A percentile compares a stretch with the other conserved stretches of the same genome.
Evolutionary conservation across 441 rosid species (phyloP).

Genomic region (Flueggea neowawraea): DNA sequence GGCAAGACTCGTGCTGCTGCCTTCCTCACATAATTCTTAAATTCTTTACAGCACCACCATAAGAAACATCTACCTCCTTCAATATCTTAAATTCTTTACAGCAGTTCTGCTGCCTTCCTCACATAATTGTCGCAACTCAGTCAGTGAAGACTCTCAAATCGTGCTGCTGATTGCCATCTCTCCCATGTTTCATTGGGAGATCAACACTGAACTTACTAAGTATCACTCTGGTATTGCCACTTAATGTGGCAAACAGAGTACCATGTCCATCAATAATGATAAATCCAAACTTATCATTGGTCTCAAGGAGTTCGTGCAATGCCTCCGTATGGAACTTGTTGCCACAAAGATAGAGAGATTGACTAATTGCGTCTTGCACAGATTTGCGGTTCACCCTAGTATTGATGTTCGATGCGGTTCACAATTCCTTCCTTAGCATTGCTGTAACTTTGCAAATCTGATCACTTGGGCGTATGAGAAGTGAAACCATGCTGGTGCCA

Average conservation of each 20-base stretch:
- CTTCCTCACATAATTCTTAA: too few species aligned
- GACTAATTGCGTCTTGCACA: constrained; percentile 11
- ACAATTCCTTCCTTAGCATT: constrained; percentile 14
- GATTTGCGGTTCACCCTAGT: constrained; percentile 17
- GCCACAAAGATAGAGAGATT: constrained; percentile 16
- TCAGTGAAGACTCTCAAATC: not conserved
- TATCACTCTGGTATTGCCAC: constrained; percentile 7
- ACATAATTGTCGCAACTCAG: too few species aligned
- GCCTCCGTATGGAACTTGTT: constrained; percentile 20
- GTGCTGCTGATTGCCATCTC: constrained; percentile 17
- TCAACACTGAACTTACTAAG: constrained; percentile 18
- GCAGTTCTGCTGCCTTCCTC: too few species aligned
- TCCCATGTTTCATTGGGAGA: constrained; percentile 19
- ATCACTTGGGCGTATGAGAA: constrained; percentile 15
- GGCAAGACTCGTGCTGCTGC: too few species aligned
- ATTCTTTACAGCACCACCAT: too few species aligned
- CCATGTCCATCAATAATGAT: constrained; percentile 19
- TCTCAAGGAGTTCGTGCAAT: constrained; percentile 16
- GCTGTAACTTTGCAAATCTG: constrained; percentile 14
- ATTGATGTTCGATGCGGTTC: constrained; percentile 20
- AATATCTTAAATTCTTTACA: too few species aligned
- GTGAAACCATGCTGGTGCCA: constrained; percentile 17
- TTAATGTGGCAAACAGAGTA: constrained; percentile 12
- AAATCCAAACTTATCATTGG: constrained; percentile 14
- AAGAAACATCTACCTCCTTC: too few species aligned